Evolutionary conservation across 768 basidiomycete genomes (phyloP), one percentile per base, ranked within the genome.

Genomic region (Hydnum rufescens): DNA sequence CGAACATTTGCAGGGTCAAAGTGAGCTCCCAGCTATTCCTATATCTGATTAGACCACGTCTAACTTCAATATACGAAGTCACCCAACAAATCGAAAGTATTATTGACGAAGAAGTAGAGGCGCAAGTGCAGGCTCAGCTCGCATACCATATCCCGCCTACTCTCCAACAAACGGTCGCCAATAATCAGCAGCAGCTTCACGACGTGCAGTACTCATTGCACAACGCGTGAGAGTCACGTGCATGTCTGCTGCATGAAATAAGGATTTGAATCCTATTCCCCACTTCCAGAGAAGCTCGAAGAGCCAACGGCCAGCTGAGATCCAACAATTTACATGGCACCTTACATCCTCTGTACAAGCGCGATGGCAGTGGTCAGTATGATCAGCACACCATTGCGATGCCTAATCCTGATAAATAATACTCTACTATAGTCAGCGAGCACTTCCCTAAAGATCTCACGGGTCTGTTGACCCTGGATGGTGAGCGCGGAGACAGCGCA

Each of bases 381-480:
- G 44, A 13, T 8, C 44, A 28, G 26, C 16, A 13, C 26, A 8
- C 25, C 44, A 1, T 13, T 16, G 8, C 13, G 13, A 47, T 26
- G 13, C 8, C 13, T 28, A 16, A 25, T 13, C 1, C 13, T 16
- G 8, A 47, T 13, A 8, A 13, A 13, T 47, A 28, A 47, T 25
- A 25, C 25, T 25, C 44, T 47, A 8, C 16, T 47, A 16, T 61
- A 26, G 64, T 75, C 44, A 75, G 74, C 60, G 47, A 56, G 5
- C 57, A 61, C 13, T 81, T 72, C 58, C 78, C 78, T 4, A 68
- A 69, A 55, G 72, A 71, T 52, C 65, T 79, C 16, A 61, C 67
- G 13, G 67, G 64, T 0, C 64, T 81, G n/a, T 76, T 77, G 57
- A 58, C 60, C 26, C 60, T 78, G 44, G 71, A 76, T 54, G 69